Conservation (phyloP, 805 yeast species). For the Yarrowia sp. region DNA sequence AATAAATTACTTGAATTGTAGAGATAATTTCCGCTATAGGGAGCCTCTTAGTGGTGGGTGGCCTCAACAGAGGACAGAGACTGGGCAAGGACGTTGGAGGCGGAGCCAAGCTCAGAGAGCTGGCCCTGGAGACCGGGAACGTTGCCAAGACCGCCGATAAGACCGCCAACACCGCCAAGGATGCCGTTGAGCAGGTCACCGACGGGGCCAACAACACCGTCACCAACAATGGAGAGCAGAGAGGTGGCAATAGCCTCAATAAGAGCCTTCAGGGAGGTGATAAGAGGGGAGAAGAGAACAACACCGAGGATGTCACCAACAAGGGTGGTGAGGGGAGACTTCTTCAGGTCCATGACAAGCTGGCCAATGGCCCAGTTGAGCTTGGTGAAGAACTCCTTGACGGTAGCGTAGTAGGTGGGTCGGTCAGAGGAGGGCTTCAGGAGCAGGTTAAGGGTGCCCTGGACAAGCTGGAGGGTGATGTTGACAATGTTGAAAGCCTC, state of each 20-base stretch:
- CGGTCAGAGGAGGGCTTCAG: conserved; percentile 37
- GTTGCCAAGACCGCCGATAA: conserved; percentile 19
- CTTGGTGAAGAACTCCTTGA: conserved; percentile 37
- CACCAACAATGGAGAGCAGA: conserved; percentile 32
- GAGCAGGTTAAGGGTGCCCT: conserved; percentile 37
- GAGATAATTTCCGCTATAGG: conserved; percentile 29
- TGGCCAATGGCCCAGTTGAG: conserved; percentile 38
- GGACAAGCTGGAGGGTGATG: conserved; percentile 38
- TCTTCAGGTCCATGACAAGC: conserved; percentile 37
- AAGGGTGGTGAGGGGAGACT: conserved; percentile 38
- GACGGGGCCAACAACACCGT: conserved; percentile 36
- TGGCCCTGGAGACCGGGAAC: conserved; percentile 37
- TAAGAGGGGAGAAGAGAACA: conserved; percentile 37
- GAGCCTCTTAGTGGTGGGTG: conserved; percentile 32
- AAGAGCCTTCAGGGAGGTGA: conserved; percentile 32
- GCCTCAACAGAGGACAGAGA: conserved; percentile 21
- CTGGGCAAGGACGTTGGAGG: conserved; percentile 30
- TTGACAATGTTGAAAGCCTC: conserved; percentile 38
- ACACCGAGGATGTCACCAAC: conserved; percentile 38
- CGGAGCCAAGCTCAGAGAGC: conserved; percentile 22
- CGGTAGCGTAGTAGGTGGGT: conserved; percentile 38
- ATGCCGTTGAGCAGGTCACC: conserved; percentile 36
- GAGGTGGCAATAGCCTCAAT: conserved; percentile 27
- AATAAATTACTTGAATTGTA: conserved; percentile 35
- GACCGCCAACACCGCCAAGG: conserved; percentile 35